Percentiles rank a stretch among this genome's conserved stretches.
Evolutionary conservation across 2,329 filamentous ascomycete genomes (phyloP).

Genomic region (Zelopaecilomyces penicillatus): DNA sequence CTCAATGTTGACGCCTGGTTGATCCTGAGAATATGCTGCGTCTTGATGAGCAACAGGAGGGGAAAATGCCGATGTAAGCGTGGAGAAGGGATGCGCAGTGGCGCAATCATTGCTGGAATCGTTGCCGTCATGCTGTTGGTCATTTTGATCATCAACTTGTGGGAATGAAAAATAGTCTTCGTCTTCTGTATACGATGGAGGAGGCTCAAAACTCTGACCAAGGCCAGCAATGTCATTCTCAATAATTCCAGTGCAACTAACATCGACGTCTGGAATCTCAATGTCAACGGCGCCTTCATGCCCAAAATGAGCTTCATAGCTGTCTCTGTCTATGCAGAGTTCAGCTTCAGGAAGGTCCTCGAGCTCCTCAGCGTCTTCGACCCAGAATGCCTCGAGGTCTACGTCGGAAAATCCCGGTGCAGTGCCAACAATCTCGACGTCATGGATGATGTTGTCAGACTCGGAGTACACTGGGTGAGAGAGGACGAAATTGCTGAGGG

Average conservation of each 20-base stretch:
- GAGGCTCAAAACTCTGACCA: too few relatives aligned
- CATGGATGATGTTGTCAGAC: conserved; percentile 15
- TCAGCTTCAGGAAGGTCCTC: conserved; percentile 21
- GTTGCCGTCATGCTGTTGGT: too few relatives aligned
- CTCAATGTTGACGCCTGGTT: too few relatives aligned
- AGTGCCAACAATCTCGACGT: conserved; percentile 16
- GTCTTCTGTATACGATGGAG: too few relatives aligned
- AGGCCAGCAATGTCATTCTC: conserved; percentile 1
- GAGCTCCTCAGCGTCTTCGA: conserved; percentile 17
- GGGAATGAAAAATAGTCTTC: too few relatives aligned
- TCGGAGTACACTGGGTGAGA: conserved; percentile 13
- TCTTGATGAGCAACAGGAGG: too few relatives aligned
- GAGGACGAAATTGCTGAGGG: conserved; percentile 15
- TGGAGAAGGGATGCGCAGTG: too few relatives aligned
- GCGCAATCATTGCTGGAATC: too few relatives aligned
- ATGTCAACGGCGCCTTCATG: conserved; percentile 17
- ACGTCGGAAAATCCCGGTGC: conserved; percentile 4
- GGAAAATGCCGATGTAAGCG: too few relatives aligned
- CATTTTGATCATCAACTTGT: too few relatives aligned
- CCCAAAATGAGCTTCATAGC: conserved; percentile 17
- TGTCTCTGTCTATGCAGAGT: conserved; percentile 19
- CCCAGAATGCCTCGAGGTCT: conserved; percentile 24
- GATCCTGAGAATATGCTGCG: too few relatives aligned
- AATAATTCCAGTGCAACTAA: conserved; percentile 13
- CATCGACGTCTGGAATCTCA: conserved; percentile 15